A percentile compares a stretch with the other conserved stretches of the same genome.
These are phyloP conservation scores for Kalaharituber pfeilii DNA, from an alignment of 2,329 filamentous ascomycete genomes.

Conservation along the genomic window DNA sequence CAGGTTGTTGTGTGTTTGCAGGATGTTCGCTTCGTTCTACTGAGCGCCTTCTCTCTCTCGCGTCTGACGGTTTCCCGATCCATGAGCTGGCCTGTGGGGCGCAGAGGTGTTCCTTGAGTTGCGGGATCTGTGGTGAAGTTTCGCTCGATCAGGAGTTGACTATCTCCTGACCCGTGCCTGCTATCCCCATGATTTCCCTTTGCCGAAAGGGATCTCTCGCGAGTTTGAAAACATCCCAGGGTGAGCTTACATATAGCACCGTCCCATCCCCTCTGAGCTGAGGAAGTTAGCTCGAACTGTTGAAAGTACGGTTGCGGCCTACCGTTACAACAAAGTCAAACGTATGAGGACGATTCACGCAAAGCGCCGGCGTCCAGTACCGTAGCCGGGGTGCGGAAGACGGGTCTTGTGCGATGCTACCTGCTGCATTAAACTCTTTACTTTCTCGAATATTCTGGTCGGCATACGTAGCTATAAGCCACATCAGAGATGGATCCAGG, in stretches of 20 bases:
- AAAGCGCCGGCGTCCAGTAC: constrained; percentile 73
- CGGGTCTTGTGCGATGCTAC: constrained; percentile 45
- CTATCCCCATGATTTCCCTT: too few species aligned
- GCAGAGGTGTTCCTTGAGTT: too few species aligned
- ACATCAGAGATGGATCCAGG: background rate
- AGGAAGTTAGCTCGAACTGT: background rate
- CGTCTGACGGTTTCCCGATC: too few species aligned
- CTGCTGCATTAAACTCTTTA: constrained; percentile 54
- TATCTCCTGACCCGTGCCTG: too few species aligned
- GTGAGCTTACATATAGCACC: constrained; percentile 85
- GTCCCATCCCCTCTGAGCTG: constrained; percentile 84
- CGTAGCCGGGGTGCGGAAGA: constrained; percentile 43
- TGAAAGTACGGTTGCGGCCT: constrained; percentile 18
- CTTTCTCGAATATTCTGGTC: constrained; percentile 58
- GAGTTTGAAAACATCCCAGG: too few species aligned
- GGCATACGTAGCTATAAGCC: constrained; percentile 38
- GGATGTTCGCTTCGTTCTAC: too few species aligned
- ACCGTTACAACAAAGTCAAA: constrained; percentile 85
- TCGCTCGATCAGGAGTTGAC: too few species aligned
- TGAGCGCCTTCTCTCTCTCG: too few species aligned
- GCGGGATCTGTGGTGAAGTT: too few species aligned
- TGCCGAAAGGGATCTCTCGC: too few species aligned
- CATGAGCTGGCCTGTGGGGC: too few species aligned
- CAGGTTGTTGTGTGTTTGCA: too few species aligned
- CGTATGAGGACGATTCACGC: constrained; percentile 56